Evolutionary conservation across 2,329 filamentous ascomycete genomes (phyloP).

Genomic region (Cytospora chrysosperma): DNA sequence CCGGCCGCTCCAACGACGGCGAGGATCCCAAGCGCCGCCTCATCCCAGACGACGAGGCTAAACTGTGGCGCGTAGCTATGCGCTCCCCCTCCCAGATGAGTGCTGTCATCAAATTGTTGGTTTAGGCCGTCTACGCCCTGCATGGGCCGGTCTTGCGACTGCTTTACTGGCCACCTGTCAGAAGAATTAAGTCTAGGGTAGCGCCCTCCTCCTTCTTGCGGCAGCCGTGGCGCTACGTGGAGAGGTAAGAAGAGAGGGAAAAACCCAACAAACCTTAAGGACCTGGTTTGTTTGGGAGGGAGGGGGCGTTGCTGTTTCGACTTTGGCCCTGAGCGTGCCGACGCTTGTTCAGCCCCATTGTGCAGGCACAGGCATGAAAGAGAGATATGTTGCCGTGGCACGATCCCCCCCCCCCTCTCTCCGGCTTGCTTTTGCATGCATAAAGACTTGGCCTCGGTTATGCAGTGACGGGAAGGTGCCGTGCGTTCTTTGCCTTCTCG

Average conservation of each 20-base stretch:
- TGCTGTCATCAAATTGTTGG: conserved; percentile 9
- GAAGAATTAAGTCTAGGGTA: background rate
- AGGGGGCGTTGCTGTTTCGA: too few relatives aligned
- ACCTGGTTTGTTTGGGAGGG: background rate
- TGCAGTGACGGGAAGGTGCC: background rate
- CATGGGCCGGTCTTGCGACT: too few relatives aligned
- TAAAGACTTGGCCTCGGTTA: background rate
- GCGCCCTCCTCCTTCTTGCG: background rate
- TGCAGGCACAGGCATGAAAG: background rate
- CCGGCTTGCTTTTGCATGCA: background rate
- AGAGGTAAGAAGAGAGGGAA: too few relatives aligned
- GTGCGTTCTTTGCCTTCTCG: background rate
- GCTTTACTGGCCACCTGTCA: background rate
- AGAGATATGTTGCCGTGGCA: background rate
- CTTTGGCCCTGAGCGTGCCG: too few relatives aligned
- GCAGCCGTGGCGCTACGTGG: conserved; percentile 1
- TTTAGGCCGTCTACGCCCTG: background rate
- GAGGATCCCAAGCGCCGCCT: background rate
- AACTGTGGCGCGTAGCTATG: background rate
- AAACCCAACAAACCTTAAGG: background rate
- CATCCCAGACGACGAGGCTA: background rate
- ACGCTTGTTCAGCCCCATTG: background rate
- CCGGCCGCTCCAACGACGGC: conserved; percentile 1
- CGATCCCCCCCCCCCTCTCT: background rate
- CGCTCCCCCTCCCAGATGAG: background rate